Percentiles rank a stretch among this genome's conserved stretches.
phyloP scores from a whole-genome alignment of 75 land plant species.

The Picea glauca region DNA sequence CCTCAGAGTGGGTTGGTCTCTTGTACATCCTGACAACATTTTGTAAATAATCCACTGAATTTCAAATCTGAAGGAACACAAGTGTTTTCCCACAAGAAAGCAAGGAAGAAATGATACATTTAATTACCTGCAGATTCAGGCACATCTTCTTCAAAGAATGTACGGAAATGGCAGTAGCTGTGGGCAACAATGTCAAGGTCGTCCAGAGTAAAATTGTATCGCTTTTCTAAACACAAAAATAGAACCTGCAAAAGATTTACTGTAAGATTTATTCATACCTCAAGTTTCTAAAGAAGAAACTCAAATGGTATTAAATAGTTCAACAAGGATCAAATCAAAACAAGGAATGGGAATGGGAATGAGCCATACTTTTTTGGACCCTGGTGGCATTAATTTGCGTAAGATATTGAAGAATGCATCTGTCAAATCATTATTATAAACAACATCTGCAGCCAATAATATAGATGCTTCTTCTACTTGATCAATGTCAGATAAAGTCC shows the following conservation, averaged over 20 bases:
- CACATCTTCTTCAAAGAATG: conserved; percentile 36
- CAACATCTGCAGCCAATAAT: conserved; percentile 90
- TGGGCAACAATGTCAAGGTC: conserved; percentile 88
- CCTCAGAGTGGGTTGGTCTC: not conserved
- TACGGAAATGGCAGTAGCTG: conserved; percentile 63
- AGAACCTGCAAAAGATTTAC: conserved; percentile 43
- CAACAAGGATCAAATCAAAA: not conserved
- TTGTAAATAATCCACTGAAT: not conserved
- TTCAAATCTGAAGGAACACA: not conserved
- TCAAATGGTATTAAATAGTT: not conserved
- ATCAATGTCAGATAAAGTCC: conserved; percentile 61
- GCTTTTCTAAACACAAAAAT: conserved; percentile 83
- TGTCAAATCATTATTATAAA: conserved; percentile 79
- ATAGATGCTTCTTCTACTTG: conserved; percentile 48
- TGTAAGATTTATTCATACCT: not conserved
- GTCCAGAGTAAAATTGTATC: conserved; percentile 81
- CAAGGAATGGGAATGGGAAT: not conserved
- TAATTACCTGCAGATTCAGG: conserved; percentile 7
- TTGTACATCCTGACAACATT: not conserved
- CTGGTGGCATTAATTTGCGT: conserved; percentile 52
- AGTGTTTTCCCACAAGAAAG: not conserved
- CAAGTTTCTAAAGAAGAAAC: not conserved
- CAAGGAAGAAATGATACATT: not conserved
- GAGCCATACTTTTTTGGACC: conserved; percentile 45
- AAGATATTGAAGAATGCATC: conserved; percentile 69